Conservation (phyloP, 129 eudicot genomes). For the Chrysanthemum makinoi region DNA sequence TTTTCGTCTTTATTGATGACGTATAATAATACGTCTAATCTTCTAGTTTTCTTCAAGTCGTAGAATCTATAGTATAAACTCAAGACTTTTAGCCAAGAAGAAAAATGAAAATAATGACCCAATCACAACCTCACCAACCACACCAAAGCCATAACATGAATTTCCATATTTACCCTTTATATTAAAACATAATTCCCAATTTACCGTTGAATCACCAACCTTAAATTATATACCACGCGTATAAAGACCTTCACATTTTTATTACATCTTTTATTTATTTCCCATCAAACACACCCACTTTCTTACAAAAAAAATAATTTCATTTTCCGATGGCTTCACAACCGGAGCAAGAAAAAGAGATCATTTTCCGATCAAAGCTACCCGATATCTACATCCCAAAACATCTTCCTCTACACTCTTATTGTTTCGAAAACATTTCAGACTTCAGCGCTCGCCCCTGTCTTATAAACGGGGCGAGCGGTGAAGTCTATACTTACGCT, state of each 20-base stretch:
- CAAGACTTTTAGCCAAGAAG: not conserved
- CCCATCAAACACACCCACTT: conserved; percentile 9
- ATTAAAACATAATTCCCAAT: conserved; percentile 31
- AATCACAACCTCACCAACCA: conserved; percentile 8
- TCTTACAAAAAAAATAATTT: not conserved
- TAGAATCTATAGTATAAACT: not conserved
- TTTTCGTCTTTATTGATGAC: too few relatives aligned
- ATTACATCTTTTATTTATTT: not conserved
- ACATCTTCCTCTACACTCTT: conserved; percentile 79
- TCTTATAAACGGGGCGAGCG: conserved; percentile 67
- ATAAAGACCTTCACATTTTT: conserved; percentile 19
- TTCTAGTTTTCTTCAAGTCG: not conserved
- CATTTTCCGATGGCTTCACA: not conserved
- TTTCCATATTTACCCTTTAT: conserved; percentile 32
- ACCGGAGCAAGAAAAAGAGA: conserved; percentile 48
- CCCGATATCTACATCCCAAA: conserved; percentile 86
- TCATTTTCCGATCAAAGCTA: conserved; percentile 81
- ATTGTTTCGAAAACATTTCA: conserved; percentile 78
- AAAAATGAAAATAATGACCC: not conserved
- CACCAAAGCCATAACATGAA: conserved; percentile 24
- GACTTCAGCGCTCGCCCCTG: conserved; percentile 52
- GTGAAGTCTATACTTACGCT: conserved; percentile 52
- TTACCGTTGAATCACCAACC: conserved; percentile 38
- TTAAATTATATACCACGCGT: conserved; percentile 19
- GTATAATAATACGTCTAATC: not conserved